Conservation (phyloP, 2,329 filamentous ascomycete genomes). For the Apiospora saccharicola region DNA sequence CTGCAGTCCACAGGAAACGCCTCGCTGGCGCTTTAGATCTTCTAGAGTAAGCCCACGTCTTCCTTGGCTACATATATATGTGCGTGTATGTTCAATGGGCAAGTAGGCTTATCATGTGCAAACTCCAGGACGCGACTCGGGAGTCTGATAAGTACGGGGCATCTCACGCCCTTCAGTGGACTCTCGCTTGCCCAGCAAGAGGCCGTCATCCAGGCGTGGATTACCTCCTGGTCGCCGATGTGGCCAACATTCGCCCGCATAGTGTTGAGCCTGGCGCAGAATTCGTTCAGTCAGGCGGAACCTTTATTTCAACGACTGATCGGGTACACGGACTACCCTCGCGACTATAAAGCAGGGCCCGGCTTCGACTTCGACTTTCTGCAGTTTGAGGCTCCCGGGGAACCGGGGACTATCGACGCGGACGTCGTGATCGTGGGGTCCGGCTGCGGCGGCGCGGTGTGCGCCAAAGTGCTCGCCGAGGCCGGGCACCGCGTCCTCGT, state of each 20-base stretch:
- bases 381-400: slow-evolving; percentile 55
- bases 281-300: slow-evolving; percentile 63
- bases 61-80: too few relatives aligned
- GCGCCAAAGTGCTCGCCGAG: slow-evolving; percentile 81
- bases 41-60: slow-evolving; percentile 47
- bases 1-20: slow-evolving; percentile 42
- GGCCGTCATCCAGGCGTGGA: slow-evolving; percentile 67
- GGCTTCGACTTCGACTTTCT: slow-evolving; percentile 67
- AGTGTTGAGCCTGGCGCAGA: slow-evolving; percentile 61
- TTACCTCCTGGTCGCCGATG: slow-evolving; percentile 60
- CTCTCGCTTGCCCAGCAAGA: slow-evolving; percentile 38
- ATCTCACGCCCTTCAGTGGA: slow-evolving; percentile 64
- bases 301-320: slow-evolving; percentile 61
- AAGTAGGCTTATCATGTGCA: slow-evolving; percentile 28
- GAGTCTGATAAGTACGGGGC: slow-evolving; percentile 72
- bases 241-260: slow-evolving; percentile 64
- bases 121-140: slow-evolving; percentile 64
- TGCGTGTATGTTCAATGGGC: not conserved
- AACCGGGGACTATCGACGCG: slow-evolving; percentile 70
- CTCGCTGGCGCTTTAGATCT: slow-evolving; percentile 50
- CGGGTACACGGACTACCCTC: slow-evolving; percentile 64
- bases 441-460: slow-evolving; percentile 84
- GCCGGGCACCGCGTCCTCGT: slow-evolving; percentile 72
- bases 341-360: slow-evolving; percentile 56
- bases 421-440: slow-evolving; percentile 89